Conservation (phyloP, 2,329 filamentous ascomycete genomes). For the Sphaerulina populicola region DNA sequence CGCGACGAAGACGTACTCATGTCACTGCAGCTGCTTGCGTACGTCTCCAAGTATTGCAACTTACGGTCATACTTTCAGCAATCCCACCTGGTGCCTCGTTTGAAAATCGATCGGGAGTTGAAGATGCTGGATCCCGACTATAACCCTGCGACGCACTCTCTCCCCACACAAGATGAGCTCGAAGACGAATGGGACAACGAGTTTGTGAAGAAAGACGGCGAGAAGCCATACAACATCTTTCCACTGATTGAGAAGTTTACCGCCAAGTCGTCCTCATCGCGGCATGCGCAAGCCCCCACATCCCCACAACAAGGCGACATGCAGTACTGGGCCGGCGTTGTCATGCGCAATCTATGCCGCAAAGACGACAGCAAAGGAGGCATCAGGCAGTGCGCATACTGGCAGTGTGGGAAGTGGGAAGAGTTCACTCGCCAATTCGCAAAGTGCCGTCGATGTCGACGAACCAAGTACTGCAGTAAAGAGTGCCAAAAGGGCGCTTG, state of each 20-base stretch:
- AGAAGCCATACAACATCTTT: constrained; percentile 65
- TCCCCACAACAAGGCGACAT: constrained; percentile 50
- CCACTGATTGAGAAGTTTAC: constrained; percentile 98
- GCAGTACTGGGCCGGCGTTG: constrained; percentile 99
- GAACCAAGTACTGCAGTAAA: constrained; percentile 93
- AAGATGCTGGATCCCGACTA: constrained; percentile 65
- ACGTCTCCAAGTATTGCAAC: constrained; percentile 98
- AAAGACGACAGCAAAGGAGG: constrained; percentile 93
- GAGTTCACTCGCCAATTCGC: constrained; percentile 94
- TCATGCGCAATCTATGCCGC: constrained; percentile 96
- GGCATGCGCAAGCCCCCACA: constrained; percentile 65
- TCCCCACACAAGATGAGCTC: constrained; percentile 42
- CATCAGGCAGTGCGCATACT: constrained; percentile 95
- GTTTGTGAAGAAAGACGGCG: constrained; percentile 44
- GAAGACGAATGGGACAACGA: constrained; percentile 88
- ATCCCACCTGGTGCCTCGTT: constrained; percentile 83
- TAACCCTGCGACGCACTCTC: constrained; percentile 35
- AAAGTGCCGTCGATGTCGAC: constrained; percentile 89
- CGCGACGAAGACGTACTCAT: constrained; percentile 96
- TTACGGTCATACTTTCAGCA: constrained; percentile 90
- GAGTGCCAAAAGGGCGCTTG: constrained; percentile 98
- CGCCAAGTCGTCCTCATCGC: constrained; percentile 53
- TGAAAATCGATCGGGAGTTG: constrained; percentile 82
- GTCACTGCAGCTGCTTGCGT: constrained; percentile 92
- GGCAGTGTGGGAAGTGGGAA: constrained; percentile 97